These are phyloP conservation scores for Apiospora arundinis DNA, from an alignment of 2,329 filamentous ascomycete species.

Conservation along the genomic window DNA sequence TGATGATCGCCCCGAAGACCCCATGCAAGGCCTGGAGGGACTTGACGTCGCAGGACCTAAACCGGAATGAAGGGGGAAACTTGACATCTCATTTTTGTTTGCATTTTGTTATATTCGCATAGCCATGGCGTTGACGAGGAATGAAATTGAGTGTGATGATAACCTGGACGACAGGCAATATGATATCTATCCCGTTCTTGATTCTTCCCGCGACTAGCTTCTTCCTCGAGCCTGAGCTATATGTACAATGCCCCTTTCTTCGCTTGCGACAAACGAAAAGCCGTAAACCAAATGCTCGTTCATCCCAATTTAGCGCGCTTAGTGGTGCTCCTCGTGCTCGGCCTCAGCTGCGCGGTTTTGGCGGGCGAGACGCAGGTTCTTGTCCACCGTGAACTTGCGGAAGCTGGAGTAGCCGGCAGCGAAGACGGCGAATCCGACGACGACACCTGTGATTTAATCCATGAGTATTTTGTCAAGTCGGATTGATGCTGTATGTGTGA, in stretches of 20 bases:
- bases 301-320: conserved; percentile 27
- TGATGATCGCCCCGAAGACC: conserved; percentile 71
- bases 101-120: conserved; percentile 32
- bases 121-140: conserved; percentile 40
- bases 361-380: conserved; percentile 86
- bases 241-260: conserved; percentile 20
- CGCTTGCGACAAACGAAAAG: conserved; percentile 16
- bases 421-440: conserved; percentile 82
- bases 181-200: conserved; percentile 18
- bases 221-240: conserved; percentile 11
- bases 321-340: conserved; percentile 42
- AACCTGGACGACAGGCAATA: conserved; percentile 19
- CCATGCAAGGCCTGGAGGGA: conserved; percentile 94
- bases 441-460: conserved; percentile 66
- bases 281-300: conserved; percentile 7
- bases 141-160: conserved; percentile 22
- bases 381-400: conserved; percentile 87
- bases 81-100: neutral
- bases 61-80: conserved; percentile 60
- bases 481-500: neutral
- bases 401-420: conserved; percentile 82
- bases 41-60: conserved; percentile 94
- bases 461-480: conserved; percentile 26
- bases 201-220: conserved; percentile 15
- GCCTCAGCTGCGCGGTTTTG: conserved; percentile 62